Evolutionary conservation across 352 stramenopile species (phyloP), one percentile per base, ranked within the genome.

Genomic region (Pythium guiyangense): DNA sequence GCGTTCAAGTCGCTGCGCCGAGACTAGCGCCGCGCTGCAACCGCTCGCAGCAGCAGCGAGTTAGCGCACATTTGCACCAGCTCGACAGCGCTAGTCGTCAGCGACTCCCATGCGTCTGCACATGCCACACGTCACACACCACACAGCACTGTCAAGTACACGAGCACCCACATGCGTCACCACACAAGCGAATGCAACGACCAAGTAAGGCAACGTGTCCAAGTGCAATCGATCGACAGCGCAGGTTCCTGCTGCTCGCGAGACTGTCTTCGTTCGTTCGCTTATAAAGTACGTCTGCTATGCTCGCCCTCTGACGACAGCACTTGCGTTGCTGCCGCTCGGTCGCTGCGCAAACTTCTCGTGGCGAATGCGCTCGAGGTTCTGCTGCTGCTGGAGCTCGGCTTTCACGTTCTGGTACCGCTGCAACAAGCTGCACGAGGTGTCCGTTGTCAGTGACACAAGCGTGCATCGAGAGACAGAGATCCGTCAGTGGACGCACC

Each of bases 361-460:
- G 39, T 89, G 73, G 10, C 82, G 77, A 43, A 97, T 97, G 48
- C 90, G 70, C 72, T 98, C 93, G 22, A 98, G 65, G 49, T 96
- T 98, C 59, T 98, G 94, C 69, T 97, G 90, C 45, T 92, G 85
- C 60, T 98, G 89, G 6, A 98, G 71, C 70, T 98, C 93, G 15
- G 80, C 86, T 55, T 98, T 98, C 51, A 98, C 90, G 69, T 98
- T 98, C 59, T 98, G 88, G 67, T 98, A 98, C 37, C 91, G 67
- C 67, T 98, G 91, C 50, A 97, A 69, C 9, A 98, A 59, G 51
- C 86, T 89, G 31, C 31, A 37, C 43, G 20, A 53, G 25, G 39
- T 25, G 53, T 18, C 1, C 55, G 8, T 10, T 3, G 39, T 44
- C 37, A 40, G 12, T 47, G 6, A 56, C 46, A 25, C 20, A 56